Evolutionary conservation across 2,329 filamentous ascomycete species (phyloP).

Genomic region (Nemania bipapillata): DNA sequence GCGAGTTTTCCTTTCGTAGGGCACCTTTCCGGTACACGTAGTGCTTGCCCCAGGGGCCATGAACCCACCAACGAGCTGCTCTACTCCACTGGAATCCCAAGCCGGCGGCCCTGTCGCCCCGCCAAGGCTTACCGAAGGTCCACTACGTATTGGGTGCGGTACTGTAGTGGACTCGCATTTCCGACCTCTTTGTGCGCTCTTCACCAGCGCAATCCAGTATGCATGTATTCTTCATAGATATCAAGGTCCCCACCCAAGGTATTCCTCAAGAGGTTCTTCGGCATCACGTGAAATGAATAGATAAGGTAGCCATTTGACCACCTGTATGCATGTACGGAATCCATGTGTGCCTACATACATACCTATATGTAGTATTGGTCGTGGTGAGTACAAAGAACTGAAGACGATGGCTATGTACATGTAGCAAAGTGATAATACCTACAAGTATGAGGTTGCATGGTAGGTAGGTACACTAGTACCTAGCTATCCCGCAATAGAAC

Average conservation of each 20-base stretch:
- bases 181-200: constrained; percentile 15
- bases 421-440: constrained; percentile 6
- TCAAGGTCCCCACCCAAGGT: not conserved
- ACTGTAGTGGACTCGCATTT: constrained; percentile 25
- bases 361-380: not conserved
- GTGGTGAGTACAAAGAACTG: not conserved
- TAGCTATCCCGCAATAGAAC: constrained; percentile 15
- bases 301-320: not conserved
- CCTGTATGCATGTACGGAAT: not conserved
- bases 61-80: constrained; percentile 30
- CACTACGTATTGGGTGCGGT: constrained; percentile 15
- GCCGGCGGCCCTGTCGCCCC: constrained; percentile 37
- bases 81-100: constrained; percentile 38
- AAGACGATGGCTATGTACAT: not conserved
- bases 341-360: not conserved
- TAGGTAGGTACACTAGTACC: constrained; percentile 10
- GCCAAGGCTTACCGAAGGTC: constrained; percentile 28
- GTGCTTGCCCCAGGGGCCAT: constrained; percentile 25
- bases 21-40: constrained; percentile 31
- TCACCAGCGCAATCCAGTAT: not conserved
- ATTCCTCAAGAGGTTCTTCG: not conserved
- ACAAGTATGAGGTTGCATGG: not conserved
- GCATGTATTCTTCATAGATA: not conserved
- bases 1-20: constrained; percentile 29
- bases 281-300: not conserved